A percentile compares a stretch with the other conserved stretches of the same genome.
These are phyloP conservation scores for Elongisporangium anandrum DNA, from an alignment of 352 stramenopile genomes.

Conservation along the genomic window DNA sequence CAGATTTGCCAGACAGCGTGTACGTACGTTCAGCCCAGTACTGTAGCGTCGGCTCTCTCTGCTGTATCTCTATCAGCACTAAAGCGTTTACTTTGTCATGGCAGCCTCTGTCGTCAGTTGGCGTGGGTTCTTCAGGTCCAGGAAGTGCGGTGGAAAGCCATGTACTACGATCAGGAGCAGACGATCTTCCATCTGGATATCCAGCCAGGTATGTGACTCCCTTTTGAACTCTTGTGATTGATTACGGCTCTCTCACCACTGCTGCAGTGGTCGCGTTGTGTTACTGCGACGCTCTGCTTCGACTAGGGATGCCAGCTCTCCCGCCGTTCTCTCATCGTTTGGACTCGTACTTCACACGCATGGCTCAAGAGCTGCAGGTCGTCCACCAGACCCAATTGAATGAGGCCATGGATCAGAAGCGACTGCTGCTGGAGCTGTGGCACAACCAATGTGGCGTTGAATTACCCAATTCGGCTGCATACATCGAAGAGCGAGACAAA, in stretches of 20 bases:
- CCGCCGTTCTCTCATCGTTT: slow-evolving; percentile 11
- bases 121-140: slow-evolving; percentile 35
- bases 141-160: slow-evolving; percentile 37
- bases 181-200: slow-evolving; percentile 44
- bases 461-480: slow-evolving; percentile 6
- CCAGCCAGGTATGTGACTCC: slow-evolving; percentile 25
- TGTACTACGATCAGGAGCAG: slow-evolving; percentile 40
- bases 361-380: slow-evolving; percentile 36
- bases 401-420: slow-evolving; percentile 28
- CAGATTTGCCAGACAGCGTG: slow-evolving; percentile 11
- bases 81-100: background rate
- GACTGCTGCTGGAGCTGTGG: slow-evolving; percentile 16
- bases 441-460: slow-evolving; percentile 16
- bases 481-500: slow-evolving; percentile 8
- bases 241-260: too few relatives aligned
- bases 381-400: slow-evolving; percentile 28
- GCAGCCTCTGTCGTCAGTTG: slow-evolving; percentile 32
- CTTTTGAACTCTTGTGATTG: too few relatives aligned
- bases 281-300: slow-evolving; percentile 22
- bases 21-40: slow-evolving; percentile 2
- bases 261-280: slow-evolving; percentile 27
- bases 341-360: slow-evolving; percentile 23
- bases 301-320: slow-evolving; percentile 17
- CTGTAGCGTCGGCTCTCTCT: background rate
- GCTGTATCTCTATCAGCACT: background rate